Evolutionary conservation across 345 rosid genomes (phyloP).

Genomic region (Brassica rapa): DNA sequence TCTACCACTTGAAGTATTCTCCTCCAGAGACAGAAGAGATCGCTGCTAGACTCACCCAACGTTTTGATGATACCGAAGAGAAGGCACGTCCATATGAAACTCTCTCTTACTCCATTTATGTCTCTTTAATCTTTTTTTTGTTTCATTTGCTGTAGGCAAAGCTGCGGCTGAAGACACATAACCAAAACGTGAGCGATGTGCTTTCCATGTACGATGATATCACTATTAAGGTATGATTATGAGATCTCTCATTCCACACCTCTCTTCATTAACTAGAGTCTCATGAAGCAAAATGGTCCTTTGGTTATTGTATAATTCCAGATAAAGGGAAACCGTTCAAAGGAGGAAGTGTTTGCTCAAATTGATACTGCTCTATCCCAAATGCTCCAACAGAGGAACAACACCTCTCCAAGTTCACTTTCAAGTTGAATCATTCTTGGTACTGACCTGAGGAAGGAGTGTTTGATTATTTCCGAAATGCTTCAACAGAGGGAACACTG

Average conservation of each 20-base stretch:
- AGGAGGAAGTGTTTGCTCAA: conserved; percentile 62
- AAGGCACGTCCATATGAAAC: conserved; percentile 53
- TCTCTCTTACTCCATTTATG: background rate
- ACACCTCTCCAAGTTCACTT: conserved; percentile 44
- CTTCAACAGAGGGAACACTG: conserved; percentile 43
- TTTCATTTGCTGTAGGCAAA: conserved; percentile 55
- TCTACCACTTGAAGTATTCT: conserved; percentile 87
- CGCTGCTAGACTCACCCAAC: conserved; percentile 81
- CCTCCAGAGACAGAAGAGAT: conserved; percentile 90
- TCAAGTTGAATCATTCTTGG: conserved; percentile 42
- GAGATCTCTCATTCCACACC: conserved; percentile 28
- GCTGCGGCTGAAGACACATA: conserved; percentile 74
- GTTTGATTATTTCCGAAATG: conserved; percentile 35
- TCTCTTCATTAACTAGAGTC: conserved; percentile 5
- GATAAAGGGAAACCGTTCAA: conserved; percentile 64
- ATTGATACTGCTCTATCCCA: conserved; percentile 58
- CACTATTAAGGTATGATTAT: conserved; percentile 61
- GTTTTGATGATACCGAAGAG: conserved; percentile 94
- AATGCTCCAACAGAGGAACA: conserved; percentile 49
- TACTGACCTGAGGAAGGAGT: background rate
- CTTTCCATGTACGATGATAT: conserved; percentile 77
- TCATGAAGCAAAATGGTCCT: conserved; percentile 10
- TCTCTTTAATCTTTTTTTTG: background rate
- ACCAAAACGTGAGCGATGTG: conserved; percentile 80
- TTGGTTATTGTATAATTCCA: conserved; percentile 27